These are phyloP conservation scores for Pythium rhizo-oryzae DNA, from an alignment of 352 stramenopile genomes.

Conservation along the genomic window DNA sequence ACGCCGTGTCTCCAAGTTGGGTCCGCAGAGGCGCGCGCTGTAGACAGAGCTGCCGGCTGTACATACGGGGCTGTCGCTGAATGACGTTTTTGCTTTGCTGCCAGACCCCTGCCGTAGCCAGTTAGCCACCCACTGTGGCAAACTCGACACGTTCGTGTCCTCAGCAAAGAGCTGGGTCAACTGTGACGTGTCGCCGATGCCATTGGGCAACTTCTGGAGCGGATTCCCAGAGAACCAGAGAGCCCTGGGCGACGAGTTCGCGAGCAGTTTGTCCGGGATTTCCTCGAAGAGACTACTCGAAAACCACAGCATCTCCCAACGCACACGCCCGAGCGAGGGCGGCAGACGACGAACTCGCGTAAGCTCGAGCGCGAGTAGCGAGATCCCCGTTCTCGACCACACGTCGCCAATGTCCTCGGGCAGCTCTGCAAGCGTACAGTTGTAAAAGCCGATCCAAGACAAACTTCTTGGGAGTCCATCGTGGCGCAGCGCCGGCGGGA, in stretches of 20 bases:
- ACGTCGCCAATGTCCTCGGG: slow-evolving; percentile 15
- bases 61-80: too few species aligned
- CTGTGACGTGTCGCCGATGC: neutral
- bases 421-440: slow-evolving; percentile 8
- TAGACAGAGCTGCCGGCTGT: too few species aligned
- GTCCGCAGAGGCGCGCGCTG: too few species aligned
- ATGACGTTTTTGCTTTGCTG: too few species aligned
- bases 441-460: slow-evolving; percentile 5
- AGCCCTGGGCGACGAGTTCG: neutral
- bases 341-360: slow-evolving; percentile 1
- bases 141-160: slow-evolving; percentile 6
- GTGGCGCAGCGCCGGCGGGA: slow-evolving; percentile 11
- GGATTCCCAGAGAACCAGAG: slow-evolving; percentile 12
- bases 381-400: neutral
- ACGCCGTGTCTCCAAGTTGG: too few species aligned
- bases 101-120: neutral
- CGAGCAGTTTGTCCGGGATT: slow-evolving; percentile 4
- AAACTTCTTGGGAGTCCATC: neutral
- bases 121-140: neutral
- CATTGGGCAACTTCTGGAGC: neutral
- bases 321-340: neutral
- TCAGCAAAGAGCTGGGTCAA: slow-evolving; percentile 14
- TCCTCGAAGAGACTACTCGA: neutral
- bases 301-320: slow-evolving; percentile 1
- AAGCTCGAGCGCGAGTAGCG: neutral